Base-by-base conservation (phyloP, 441 rosid species). In the Mallotus repandus region DNA sequence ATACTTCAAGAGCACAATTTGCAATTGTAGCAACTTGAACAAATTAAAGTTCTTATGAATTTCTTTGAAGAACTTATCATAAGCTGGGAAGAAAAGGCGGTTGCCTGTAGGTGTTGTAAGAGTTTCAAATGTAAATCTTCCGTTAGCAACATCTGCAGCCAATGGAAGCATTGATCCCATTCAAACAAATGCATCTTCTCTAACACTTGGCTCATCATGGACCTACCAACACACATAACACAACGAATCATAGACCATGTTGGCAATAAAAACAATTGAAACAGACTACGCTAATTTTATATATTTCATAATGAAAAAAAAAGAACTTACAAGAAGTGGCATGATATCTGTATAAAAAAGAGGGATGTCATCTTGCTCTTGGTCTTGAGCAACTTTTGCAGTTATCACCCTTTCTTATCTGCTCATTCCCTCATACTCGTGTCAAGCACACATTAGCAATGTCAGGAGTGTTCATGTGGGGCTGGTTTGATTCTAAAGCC, bases 241-340 rank as follows among this genome's bases (percentile, higher is more conserved):
- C 66, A 52, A 16, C 5, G 25, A 11, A 41, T 5, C 5, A 48
- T 0, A 2, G 21, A 38, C 0, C 18, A n/a, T n/a, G n/a, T n/a
- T n/a, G n/a, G n/a, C n/a, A n/a, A n/a, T n/a, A n/a, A n/a, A n/a
- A n/a, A n/a, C n/a, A n/a, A n/a, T n/a, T n/a, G n/a, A n/a, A n/a
- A n/a, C n/a, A n/a, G n/a, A n/a, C n/a, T n/a, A n/a, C n/a, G n/a
- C n/a, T n/a, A n/a, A n/a, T n/a, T n/a, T n/a, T n/a, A n/a, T n/a
- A n/a, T n/a, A n/a, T n/a, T n/a, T n/a, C n/a, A n/a, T n/a, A n/a
- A n/a, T n/a, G n/a, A n/a, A n/a, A n/a, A n/a, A n/a, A n/a, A n/a
- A n/a, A n/a, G n/a, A n/a, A n/a, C 90, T 86, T 88, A 96, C 99
- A 0, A 96, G 90, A 78, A 96, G 92, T 4, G 97, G 97, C 98